Evolutionary conservation across 345 rosid species (phyloP).

Genomic region (Brassica carinata): DNA sequence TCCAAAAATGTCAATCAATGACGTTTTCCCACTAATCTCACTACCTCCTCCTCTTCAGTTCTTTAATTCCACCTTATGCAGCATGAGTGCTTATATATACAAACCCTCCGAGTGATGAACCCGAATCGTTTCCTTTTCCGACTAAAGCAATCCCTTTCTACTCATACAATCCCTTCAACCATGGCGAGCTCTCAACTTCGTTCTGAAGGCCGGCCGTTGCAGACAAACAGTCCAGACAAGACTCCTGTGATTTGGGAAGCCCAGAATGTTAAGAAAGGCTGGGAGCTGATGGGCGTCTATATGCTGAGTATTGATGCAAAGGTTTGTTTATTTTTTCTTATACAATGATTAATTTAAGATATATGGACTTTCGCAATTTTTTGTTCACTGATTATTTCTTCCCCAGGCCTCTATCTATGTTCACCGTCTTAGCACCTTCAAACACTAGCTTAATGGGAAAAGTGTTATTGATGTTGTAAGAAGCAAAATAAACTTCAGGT

Average conservation of each 20-base stretch:
- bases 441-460: neutral
- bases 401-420: neutral
- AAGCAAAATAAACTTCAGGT: neutral
- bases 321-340: neutral
- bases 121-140: neutral
- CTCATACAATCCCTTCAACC: neutral
- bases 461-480: neutral
- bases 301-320: neutral
- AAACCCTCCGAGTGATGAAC: neutral
- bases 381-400: neutral
- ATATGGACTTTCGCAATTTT: neutral
- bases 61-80: neutral
- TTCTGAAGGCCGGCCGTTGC: neutral
- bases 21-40: neutral
- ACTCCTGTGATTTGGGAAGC: too few species aligned
- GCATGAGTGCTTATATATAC: too few species aligned
- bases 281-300: neutral
- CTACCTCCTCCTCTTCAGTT: neutral
- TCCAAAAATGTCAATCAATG: neutral
- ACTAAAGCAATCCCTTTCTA: neutral
- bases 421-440: neutral
- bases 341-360: neutral
- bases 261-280: too few species aligned
- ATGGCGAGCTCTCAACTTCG: neutral
- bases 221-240: neutral